Conservation (phyloP, 345 rosid species). For the Arabidopsis suecica region DNA sequence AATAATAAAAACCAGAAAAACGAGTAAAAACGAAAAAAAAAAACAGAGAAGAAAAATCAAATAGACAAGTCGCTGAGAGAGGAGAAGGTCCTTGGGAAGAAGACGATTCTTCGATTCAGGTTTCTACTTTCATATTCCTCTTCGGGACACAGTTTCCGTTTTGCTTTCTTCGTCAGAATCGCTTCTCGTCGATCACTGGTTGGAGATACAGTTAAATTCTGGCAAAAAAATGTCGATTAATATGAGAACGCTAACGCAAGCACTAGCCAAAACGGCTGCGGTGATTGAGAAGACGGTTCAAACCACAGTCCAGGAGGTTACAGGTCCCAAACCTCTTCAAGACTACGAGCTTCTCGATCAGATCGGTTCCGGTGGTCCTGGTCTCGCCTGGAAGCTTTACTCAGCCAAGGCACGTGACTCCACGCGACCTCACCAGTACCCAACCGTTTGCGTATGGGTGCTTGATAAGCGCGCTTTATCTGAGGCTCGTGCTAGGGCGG, state of each 20-base stretch:
- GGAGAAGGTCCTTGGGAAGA: slow-evolving; percentile 25
- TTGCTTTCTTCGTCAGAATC: slow-evolving; percentile 13
- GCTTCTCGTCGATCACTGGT: slow-evolving; percentile 28
- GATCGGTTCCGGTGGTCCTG: slow-evolving; percentile 57
- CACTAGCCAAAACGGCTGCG: slow-evolving; percentile 91
- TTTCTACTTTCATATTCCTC: slow-evolving; percentile 6
- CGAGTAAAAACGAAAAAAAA: not conserved
- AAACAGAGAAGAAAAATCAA: slow-evolving; percentile 23
- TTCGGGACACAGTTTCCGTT: not conserved
- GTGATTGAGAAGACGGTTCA: slow-evolving; percentile 94
- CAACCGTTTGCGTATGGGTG: slow-evolving; percentile 90
- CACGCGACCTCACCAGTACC: slow-evolving; percentile 80
- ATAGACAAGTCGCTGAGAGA: slow-evolving; percentile 5
- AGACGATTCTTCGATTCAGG: slow-evolving; percentile 39
- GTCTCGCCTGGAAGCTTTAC: slow-evolving; percentile 77
- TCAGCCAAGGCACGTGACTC: slow-evolving; percentile 77
- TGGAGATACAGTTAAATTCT: slow-evolving; percentile 57
- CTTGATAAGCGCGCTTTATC: slow-evolving; percentile 80
- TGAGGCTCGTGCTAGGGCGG: slow-evolving; percentile 78
- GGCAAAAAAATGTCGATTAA: slow-evolving; percentile 68
- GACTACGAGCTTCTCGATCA: slow-evolving; percentile 88
- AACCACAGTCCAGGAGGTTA: slow-evolving; percentile 95
- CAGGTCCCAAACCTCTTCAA: slow-evolving; percentile 89
- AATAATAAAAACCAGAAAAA: not conserved
- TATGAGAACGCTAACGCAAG: slow-evolving; percentile 90